phyloP scores from a whole-genome alignment of 768 basidiomycete species.

The Agrocybe praecox region DNA sequence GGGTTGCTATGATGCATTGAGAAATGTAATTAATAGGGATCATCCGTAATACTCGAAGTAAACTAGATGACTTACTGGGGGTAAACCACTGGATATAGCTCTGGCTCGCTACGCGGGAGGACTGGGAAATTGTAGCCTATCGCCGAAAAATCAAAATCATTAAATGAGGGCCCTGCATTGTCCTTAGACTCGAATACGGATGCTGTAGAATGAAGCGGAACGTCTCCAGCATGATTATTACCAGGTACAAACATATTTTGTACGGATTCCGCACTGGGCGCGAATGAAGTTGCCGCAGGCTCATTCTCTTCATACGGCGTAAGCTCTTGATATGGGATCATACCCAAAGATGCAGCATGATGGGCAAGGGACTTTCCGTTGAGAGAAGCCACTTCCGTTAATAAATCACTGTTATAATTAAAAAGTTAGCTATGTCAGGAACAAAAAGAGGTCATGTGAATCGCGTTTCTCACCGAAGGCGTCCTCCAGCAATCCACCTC shows the following conservation, averaged over 20 bases:
- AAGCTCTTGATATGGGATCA: neutral
- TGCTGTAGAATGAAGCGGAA: too few species aligned
- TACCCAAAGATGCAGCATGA: neutral
- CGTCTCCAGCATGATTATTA: too few species aligned
- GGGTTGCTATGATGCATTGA: slow-evolving; percentile 20
- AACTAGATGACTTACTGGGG: neutral
- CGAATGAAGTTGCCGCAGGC: neutral
- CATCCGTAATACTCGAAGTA: neutral
- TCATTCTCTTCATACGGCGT: neutral
- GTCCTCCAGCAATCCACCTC: neutral
- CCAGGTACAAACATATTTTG: too few species aligned
- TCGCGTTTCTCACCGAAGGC: neutral
- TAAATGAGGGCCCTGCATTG: too few species aligned
- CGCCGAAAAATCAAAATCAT: too few species aligned
- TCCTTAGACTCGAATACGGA: too few species aligned
- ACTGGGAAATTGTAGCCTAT: too few species aligned
- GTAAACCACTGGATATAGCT: neutral
- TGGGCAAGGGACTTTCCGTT: neutral
- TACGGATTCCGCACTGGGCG: neutral
- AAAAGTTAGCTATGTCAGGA: too few species aligned
- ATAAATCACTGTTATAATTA: neutral
- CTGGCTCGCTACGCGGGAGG: too few species aligned
- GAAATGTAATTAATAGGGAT: neutral
- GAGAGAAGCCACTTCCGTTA: neutral
- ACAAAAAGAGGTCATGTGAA: too few species aligned